Evolutionary conservation across 2,329 filamentous ascomycete species (phyloP), one percentile per base, ranked within the genome.

Genomic region (Pyrenophora teres): DNA sequence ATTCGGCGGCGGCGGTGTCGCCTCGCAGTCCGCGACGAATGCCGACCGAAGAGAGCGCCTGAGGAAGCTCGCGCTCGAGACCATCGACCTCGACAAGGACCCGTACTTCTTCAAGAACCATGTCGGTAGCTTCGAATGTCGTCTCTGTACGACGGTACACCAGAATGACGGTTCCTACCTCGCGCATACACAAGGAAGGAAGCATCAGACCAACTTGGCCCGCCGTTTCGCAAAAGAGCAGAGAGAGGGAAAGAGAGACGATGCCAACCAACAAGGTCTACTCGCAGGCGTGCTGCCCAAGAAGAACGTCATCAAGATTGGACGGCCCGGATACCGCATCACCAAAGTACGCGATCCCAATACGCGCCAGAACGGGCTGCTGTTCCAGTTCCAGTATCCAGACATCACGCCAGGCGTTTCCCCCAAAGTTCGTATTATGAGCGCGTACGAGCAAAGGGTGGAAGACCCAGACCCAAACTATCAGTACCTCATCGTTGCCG

Each of bases 81-180:
- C 92, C 49, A 99, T 99, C 81, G 93, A 97, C 80, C 89, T 97
- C 58, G 94, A 97, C 78, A 97, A 97, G 79, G 94, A 99, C 78
- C 94, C 94, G 0, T 99, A 97, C 84, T 97, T 97, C 81, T 99
- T 99, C 87, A 96, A 96, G 76, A 99, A 99, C 81, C 93, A 99
- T 77, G 90, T 97, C 67, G 94, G 94, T 70, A 94, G 89, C 70
- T 99, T 97, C 77, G 94, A 99, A 77, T 99, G 94, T 76, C 90
- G 94, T 25, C 88, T 99, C 35, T 99, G 94, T 71, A 81, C 99
- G 21, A 99, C 94, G 0, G 93, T 97, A 4, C 94, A 99, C 81
- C 94, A 99, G 71, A 99, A 99, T 75, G 94, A 99, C 79, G 94
- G 94, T 58, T 97, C 92, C 40, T 99, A 99, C 77, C 91, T 99